Evolutionary conservation across 225 moss, liverwort and hornwort species (phyloP).

Genomic region (Antitrichia curtipendula): DNA sequence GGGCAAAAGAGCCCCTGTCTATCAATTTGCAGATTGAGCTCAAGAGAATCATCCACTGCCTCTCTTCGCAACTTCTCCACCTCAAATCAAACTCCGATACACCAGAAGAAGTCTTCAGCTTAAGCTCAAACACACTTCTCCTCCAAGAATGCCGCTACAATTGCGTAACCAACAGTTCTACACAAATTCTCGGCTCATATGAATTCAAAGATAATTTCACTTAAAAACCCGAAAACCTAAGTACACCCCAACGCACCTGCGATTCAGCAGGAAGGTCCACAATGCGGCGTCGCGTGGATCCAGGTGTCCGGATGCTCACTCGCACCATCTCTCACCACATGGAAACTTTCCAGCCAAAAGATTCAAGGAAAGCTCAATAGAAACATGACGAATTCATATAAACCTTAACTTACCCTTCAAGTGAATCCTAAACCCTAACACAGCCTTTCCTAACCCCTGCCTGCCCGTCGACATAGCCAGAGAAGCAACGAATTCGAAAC

Average conservation of each 20-base stretch:
- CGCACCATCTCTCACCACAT: conserved; percentile 20
- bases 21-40: not conserved
- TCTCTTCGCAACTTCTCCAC: not conserved
- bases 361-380: not conserved
- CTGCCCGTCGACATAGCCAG: not conserved
- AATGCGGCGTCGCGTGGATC: conserved; percentile 27
- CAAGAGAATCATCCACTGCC: not conserved
- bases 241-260: not conserved
- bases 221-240: not conserved
- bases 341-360: not conserved
- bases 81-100: not conserved
- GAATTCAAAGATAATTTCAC: not conserved
- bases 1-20: not conserved
- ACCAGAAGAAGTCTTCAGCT: not conserved
- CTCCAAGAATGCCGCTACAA: not conserved
- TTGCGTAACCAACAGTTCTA: not conserved
- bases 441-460: not conserved
- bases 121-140: not conserved
- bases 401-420: not conserved
- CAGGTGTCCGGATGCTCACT: conserved; percentile 28
- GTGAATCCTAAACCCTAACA: not conserved
- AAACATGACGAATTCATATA: not conserved
- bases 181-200: not conserved
- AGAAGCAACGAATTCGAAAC: not conserved
- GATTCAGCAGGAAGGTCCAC: conserved; percentile 33